Evolutionary conservation across 2,329 filamentous ascomycete genomes (phyloP).

Genomic region (Diaporthe vaccinii): DNA sequence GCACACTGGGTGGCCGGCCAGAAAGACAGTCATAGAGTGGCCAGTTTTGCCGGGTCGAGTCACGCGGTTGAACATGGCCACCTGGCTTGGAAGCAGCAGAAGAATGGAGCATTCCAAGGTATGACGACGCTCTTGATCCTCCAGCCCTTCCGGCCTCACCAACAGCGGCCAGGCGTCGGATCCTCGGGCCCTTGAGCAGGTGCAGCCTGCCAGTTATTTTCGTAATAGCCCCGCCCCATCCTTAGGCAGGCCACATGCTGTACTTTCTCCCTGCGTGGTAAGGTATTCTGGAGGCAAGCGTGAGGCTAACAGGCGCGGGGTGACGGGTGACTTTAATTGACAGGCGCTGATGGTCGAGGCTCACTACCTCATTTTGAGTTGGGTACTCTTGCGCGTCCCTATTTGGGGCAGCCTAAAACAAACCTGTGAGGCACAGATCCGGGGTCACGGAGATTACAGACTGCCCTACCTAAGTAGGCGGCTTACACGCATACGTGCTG

Average conservation of each 20-base stretch:
- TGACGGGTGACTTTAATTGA: not conserved
- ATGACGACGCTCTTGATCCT: constrained; percentile 25
- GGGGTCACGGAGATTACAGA: not conserved
- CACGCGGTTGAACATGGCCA: constrained; percentile 22
- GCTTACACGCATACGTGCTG: not conserved
- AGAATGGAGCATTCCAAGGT: not conserved
- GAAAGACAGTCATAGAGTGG: constrained; percentile 10
- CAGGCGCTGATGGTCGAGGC: not conserved
- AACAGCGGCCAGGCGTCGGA: constrained; percentile 21
- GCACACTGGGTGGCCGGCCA: not conserved
- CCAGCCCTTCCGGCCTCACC: constrained; percentile 20
- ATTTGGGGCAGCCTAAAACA: not conserved
- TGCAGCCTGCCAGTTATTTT: constrained; percentile 15
- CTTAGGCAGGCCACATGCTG: not conserved
- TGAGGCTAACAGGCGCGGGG: constrained; percentile 11
- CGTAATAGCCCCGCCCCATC: not conserved
- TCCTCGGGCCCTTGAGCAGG: constrained; percentile 25
- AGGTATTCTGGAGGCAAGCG: not conserved
- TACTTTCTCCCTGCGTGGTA: too few relatives aligned
- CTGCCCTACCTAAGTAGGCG: not conserved
- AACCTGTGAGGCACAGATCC: not conserved
- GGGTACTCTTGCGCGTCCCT: not conserved
- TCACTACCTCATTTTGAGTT: not conserved
- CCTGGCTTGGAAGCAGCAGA: constrained; percentile 16
- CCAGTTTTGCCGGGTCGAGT: constrained; percentile 28